These are phyloP conservation scores for Daphne laureola DNA, from an alignment of 441 rosid species.

Conservation along the genomic window DNA sequence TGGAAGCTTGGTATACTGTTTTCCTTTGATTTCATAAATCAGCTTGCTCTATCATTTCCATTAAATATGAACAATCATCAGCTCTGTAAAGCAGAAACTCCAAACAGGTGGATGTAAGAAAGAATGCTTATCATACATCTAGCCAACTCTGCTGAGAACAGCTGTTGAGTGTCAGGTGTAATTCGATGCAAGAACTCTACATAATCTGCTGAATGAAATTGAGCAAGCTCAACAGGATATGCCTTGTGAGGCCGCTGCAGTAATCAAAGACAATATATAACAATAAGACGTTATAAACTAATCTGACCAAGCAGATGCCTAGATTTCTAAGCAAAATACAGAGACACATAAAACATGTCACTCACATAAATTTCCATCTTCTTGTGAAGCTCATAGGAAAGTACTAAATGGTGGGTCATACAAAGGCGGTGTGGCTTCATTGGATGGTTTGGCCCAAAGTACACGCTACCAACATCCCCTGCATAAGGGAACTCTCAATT, in stretches of 20 bases:
- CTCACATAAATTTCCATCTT: conserved; percentile 94
- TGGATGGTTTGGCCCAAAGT: conserved; percentile 97
- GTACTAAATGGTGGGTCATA: conserved; percentile 97
- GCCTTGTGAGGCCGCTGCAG: conserved; percentile 98
- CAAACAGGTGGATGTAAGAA: background rate
- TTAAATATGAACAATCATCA: no score
- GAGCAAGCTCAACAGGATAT: conserved; percentile 91
- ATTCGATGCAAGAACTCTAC: conserved; percentile 89
- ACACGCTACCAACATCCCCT: conserved; percentile 95
- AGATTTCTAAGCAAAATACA: background rate
- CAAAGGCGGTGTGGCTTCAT: conserved; percentile 97
- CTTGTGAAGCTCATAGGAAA: conserved; percentile 81
- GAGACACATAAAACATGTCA: conserved; percentile 9
- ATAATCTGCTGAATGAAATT: conserved; percentile 92
- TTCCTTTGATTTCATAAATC: no score
- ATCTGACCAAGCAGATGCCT: background rate
- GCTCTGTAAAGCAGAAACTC: no score
- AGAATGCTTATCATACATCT: conserved; percentile 41
- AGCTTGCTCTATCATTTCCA: no score
- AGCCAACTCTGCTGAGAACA: conserved; percentile 53
- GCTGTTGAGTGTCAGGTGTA: conserved; percentile 58
- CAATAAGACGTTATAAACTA: background rate
- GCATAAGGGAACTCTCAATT: conserved; percentile 18
- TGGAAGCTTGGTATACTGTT: no score
- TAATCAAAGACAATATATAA: conserved; percentile 10